Percentiles rank a stretch among this genome's conserved stretches.
These are phyloP conservation scores for Claviceps sp. DNA, from an alignment of 2,329 filamentous ascomycete genomes.

Conservation along the genomic window DNA sequence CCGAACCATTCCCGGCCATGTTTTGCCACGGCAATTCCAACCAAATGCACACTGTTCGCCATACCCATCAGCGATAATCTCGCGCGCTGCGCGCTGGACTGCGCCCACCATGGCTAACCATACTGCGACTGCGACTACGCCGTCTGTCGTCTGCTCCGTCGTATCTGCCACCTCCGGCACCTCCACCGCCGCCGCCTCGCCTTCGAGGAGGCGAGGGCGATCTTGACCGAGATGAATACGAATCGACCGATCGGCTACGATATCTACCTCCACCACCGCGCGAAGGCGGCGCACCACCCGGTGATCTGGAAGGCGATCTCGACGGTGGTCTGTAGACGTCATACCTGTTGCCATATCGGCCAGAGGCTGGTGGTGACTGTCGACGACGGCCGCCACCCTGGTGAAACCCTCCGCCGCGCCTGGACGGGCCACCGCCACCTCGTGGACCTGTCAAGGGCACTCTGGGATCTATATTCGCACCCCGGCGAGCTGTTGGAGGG, in stretches of 20 bases:
- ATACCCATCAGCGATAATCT: conserved; percentile 16
- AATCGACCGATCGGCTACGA: conserved; percentile 30
- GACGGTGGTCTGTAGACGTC: conserved; percentile 53
- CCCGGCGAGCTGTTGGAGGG: conserved; percentile 57
- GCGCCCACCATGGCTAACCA: conserved; percentile 26
- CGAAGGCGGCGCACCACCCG: conserved; percentile 27
- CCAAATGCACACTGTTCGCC: not conserved
- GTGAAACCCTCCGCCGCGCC: conserved; percentile 15
- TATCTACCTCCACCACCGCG: conserved; percentile 23
- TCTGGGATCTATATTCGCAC: conserved; percentile 43
- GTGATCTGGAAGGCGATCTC: conserved; percentile 27
- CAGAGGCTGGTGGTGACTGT: conserved; percentile 21
- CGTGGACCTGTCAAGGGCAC: conserved; percentile 19
- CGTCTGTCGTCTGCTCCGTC: conserved; percentile 15
- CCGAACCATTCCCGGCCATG: not conserved
- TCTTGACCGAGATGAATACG: conserved; percentile 35
- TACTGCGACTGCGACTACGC: conserved; percentile 37
- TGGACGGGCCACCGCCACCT: conserved; percentile 18
- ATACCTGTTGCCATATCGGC: conserved; percentile 29
- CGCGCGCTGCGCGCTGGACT: conserved; percentile 27
- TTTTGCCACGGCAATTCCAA: not conserved
- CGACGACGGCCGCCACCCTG: conserved; percentile 21
- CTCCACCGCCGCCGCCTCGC: conserved; percentile 18
- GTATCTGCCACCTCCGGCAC: conserved; percentile 16
- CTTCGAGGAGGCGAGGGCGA: conserved; percentile 22